phyloP scores from a whole-genome alignment of 345 rosid species.

The Passiflora organensis region DNA sequence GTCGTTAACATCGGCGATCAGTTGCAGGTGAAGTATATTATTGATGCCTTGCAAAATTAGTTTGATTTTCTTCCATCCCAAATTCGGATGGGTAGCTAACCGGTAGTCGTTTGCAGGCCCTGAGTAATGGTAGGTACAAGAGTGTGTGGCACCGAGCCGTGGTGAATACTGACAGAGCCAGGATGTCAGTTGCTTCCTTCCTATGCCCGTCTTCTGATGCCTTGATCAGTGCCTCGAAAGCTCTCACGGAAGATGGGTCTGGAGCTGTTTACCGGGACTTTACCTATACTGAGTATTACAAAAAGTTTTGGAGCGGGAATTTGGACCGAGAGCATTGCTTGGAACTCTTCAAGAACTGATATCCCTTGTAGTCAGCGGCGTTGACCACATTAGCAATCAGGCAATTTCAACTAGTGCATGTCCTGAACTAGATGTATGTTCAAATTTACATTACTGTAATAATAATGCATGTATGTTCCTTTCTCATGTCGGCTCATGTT shows the following conservation, averaged over 20 bases:
- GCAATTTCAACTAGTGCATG: too few relatives aligned
- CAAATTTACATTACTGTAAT: too few relatives aligned
- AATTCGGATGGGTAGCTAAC: too few relatives aligned
- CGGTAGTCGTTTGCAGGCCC: slow-evolving; percentile 39
- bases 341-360: slow-evolving; percentile 60
- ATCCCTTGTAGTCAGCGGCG: too few relatives aligned
- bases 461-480: too few relatives aligned
- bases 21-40: not conserved
- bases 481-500: too few relatives aligned
- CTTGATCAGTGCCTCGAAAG: slow-evolving; percentile 51
- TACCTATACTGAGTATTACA: slow-evolving; percentile 83
- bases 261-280: slow-evolving; percentile 62
- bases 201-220: slow-evolving; percentile 62
- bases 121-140: slow-evolving; percentile 77
- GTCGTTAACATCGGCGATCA: slow-evolving; percentile 27
- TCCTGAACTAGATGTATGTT: too few relatives aligned
- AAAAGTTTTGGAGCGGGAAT: slow-evolving; percentile 82
- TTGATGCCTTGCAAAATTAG: too few relatives aligned
- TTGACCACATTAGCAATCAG: too few relatives aligned
- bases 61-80: too few relatives aligned
- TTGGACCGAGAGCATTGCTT: slow-evolving; percentile 79
- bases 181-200: slow-evolving; percentile 79
- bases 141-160: slow-evolving; percentile 91
- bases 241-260: slow-evolving; percentile 34
- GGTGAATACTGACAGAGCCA: slow-evolving; percentile 48